Evolutionary conservation across 257 asterid genomes (phyloP), one percentile per base, ranked within the genome.

Genomic region (Nyctanthes arbortristis): DNA sequence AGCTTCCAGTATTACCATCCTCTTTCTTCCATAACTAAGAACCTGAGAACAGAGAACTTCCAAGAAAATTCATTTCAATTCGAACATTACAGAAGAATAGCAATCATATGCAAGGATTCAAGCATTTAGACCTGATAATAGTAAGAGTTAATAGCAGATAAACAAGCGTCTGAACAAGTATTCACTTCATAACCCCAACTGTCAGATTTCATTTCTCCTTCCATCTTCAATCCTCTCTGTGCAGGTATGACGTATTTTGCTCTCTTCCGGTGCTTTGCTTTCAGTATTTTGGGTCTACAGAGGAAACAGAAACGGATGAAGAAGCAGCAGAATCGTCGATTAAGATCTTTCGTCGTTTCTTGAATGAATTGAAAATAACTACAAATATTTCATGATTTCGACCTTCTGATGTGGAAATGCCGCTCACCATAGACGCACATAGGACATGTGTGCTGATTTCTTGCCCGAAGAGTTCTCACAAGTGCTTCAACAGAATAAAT

Each of bases 1-100:
- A 79, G 99, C 99, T 67, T 84, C 93, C 76, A 93, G 55, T 73
- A 93, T 93, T n/a, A 91, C 93, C 18, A 78, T 70, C 83, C 96
- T 82, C 32, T 75, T 74, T 79, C 97, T 89, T 80, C 96, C 97
- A 82, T 89, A 93, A 72, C 87, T 72, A 45, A 93, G 92, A 71
- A 91, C 96, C 98, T 92, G 52, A 20, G 3, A 27, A 58, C 16
- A 24, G 36, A 59, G 29, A 59, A 34, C 4, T 1, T 9, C 36
- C 2, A 5, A n/a, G n/a, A n/a, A n/a, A 25, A 36, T 47, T 58
- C 35, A 43, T 64, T n/a, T 65, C 36, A 37, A 13, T 52, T 22
- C 49, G 28, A 71, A 59, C 35, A 14, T 55, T 40, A 32, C 24
- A 37, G 10, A 68, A 47, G 25, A 43, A 7, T 39, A 10, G 35